Percentiles rank a stretch among this genome's conserved stretches.
These are phyloP conservation scores for Nicotiana knightiana DNA, from an alignment of 257 asterid species.

Conservation along the genomic window DNA sequence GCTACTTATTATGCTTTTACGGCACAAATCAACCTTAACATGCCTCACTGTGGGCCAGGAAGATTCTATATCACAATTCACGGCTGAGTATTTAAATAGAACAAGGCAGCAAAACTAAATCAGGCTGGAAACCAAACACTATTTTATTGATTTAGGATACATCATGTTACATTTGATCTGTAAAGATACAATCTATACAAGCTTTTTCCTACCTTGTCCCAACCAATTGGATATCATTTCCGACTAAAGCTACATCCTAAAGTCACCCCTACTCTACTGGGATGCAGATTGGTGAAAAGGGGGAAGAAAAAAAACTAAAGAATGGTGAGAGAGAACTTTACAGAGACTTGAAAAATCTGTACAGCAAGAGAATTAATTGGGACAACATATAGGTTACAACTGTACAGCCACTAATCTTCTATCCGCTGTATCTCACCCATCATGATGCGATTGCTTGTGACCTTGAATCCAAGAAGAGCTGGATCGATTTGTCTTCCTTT, in stretches of 20 bases:
- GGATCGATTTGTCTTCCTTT: slow-evolving; percentile 96
- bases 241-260: background rate
- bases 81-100: too few relatives aligned
- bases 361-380: background rate
- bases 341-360: background rate
- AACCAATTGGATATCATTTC: background rate
- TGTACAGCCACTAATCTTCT: slow-evolving; percentile 44
- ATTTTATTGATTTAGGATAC: background rate
- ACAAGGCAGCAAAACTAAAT: too few relatives aligned
- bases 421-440: slow-evolving; percentile 94
- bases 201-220: background rate
- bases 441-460: slow-evolving; percentile 88
- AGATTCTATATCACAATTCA: too few relatives aligned
- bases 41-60: too few relatives aligned
- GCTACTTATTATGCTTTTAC: too few relatives aligned
- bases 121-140: too few relatives aligned
- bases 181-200: background rate
- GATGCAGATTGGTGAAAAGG: background rate
- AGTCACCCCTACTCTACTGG: background rate
- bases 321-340: background rate
- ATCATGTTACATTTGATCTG: background rate
- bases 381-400: background rate
- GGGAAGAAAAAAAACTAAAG: background rate
- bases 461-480: slow-evolving; percentile 94
- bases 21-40: too few relatives aligned